These are phyloP conservation scores for Lenzites betulinus DNA, from an alignment of 768 basidiomycete genomes.

Conservation along the genomic window DNA sequence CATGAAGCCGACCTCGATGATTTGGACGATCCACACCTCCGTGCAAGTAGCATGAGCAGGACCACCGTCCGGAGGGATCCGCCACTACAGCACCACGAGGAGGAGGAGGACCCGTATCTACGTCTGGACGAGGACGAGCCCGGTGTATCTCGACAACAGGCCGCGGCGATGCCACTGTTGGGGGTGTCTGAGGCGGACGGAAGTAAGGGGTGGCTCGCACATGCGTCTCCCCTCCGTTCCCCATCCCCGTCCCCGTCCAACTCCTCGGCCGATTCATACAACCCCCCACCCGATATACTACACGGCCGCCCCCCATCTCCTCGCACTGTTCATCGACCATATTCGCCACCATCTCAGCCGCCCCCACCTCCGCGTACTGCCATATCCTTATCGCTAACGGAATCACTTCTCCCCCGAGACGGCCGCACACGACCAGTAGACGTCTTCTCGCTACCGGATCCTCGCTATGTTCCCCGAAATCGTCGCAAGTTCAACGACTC, in stretches of 20 bases:
- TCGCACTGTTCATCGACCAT: constrained; percentile 16
- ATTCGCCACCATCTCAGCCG: constrained; percentile 32
- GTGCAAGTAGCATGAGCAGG: constrained; percentile 39
- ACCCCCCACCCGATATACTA: constrained; percentile 46
- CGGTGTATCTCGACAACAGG: constrained; percentile 35
- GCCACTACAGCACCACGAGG: constrained; percentile 30
- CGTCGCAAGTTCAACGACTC: constrained; percentile 77
- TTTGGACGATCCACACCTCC: constrained; percentile 75
- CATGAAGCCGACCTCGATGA: constrained; percentile 61
- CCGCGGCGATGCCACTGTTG: constrained; percentile 41
- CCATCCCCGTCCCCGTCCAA: constrained; percentile 44
- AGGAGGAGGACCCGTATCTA: constrained; percentile 78
- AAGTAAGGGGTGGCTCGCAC: constrained; percentile 66
- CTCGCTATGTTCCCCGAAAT: constrained; percentile 60
- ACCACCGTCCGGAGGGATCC: constrained; percentile 34
- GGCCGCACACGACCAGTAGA: constrained; percentile 63
- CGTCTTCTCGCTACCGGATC: constrained; percentile 78
- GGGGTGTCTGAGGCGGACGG: constrained; percentile 45
- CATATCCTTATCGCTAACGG: constrained; percentile 69
- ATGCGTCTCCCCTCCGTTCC: constrained; percentile 64
- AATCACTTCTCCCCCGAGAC: constrained; percentile 77
- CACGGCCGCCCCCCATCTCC: constrained; percentile 31
- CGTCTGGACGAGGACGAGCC: constrained; percentile 70
- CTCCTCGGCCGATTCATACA: constrained; percentile 45
- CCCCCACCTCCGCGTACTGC: constrained; percentile 47